Conservation (phyloP, 208 protist genomes). For the Tritrichomonas foetus region DNA sequence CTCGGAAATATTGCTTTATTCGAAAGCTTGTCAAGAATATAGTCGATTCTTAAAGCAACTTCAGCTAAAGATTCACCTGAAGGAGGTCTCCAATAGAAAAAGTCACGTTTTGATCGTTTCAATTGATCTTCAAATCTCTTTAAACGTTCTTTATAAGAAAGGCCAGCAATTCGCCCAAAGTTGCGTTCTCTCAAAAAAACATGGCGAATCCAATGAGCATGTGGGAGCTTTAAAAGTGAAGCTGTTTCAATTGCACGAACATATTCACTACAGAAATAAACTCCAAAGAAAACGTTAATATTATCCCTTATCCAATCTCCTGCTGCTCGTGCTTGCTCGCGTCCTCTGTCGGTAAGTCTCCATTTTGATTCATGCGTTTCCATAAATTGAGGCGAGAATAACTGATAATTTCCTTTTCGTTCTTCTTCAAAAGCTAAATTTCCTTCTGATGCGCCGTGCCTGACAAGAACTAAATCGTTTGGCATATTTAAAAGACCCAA, state of each 20-base stretch:
- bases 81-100: slow-evolving; percentile 28
- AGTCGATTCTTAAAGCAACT: slow-evolving; percentile 23
- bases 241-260: slow-evolving; percentile 6
- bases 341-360: neutral
- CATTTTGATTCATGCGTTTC: slow-evolving; percentile 39
- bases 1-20: neutral
- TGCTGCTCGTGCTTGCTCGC: neutral
- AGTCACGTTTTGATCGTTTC: neutral
- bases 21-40: neutral
- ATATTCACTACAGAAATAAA: neutral
- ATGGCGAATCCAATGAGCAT: slow-evolving; percentile 4
- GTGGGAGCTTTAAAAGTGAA: neutral
- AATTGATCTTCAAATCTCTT: neutral
- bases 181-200: neutral
- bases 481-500: slow-evolving; percentile 21
- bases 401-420: slow-evolving; percentile 34
- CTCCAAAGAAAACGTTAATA: neutral
- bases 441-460: neutral
- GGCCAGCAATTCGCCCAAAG: neutral
- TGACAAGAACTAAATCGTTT: neutral
- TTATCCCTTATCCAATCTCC: slow-evolving; percentile 6
- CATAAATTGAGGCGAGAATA: neutral
- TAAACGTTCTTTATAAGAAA: neutral
- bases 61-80: slow-evolving; percentile 15
- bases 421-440: neutral